These are phyloP conservation scores for Darksidea phi DNA, from an alignment of 495 filamentous ascomycete genomes.

Conservation along the genomic window DNA sequence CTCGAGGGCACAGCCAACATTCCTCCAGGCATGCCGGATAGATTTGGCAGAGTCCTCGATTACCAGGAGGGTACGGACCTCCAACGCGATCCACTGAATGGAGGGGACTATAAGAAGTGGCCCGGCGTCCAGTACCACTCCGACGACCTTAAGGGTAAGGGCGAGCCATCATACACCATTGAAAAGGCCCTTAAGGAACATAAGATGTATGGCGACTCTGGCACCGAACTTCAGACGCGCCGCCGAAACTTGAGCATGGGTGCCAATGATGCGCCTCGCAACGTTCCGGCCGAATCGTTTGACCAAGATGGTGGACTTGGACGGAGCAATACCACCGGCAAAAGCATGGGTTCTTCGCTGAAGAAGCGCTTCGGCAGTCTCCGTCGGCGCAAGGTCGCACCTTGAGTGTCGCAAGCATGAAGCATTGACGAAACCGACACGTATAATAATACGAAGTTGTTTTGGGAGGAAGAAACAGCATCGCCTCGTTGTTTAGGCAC, in stretches of 20 bases:
- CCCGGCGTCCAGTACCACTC: slow-evolving; percentile 64
- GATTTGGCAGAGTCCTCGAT: slow-evolving; percentile 64
- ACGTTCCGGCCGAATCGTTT: background rate
- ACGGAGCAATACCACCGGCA: slow-evolving; percentile 31
- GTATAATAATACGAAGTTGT: no score
- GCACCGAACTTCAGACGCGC: slow-evolving; percentile 41
- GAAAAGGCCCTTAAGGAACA: slow-evolving; percentile 62
- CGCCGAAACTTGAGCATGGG: slow-evolving; percentile 34
- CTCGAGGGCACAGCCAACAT: slow-evolving; percentile 78
- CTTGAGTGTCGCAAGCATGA: background rate
- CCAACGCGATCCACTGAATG: slow-evolving; percentile 60
- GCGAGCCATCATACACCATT: slow-evolving; percentile 69
- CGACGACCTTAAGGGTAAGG: slow-evolving; percentile 75
- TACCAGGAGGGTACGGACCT: slow-evolving; percentile 87
- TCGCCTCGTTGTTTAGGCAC: no score
- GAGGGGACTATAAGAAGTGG: slow-evolving; percentile 66
- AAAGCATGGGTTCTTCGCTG: slow-evolving; percentile 16
- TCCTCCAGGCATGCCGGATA: slow-evolving; percentile 68
- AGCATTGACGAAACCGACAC: no score
- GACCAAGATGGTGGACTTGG: slow-evolving; percentile 4
- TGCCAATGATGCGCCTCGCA: slow-evolving; percentile 8
- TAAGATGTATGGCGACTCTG: slow-evolving; percentile 37
- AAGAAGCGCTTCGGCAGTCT: slow-evolving; percentile 34
- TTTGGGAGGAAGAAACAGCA: no score
- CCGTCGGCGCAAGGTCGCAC: slow-evolving; percentile 11